These are phyloP conservation scores for Didymella pomorum DNA, from an alignment of 2,329 filamentous ascomycete species.

Conservation along the genomic window DNA sequence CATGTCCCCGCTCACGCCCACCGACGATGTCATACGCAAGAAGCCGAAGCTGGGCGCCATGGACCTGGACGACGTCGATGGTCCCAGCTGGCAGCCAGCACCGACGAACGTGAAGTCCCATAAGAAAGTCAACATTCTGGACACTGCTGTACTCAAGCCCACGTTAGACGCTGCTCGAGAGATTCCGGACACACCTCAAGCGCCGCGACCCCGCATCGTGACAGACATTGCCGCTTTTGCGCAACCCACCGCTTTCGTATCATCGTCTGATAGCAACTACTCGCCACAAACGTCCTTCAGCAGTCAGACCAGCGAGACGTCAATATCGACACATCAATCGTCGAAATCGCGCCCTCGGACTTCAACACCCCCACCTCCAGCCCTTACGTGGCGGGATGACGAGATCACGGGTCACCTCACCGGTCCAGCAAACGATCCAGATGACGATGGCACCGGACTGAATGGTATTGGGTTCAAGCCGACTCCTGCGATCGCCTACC, in stretches of 20 bases:
- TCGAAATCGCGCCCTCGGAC: constrained; percentile 36
- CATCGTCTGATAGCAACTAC: constrained; percentile 20
- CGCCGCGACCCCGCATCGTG: constrained; percentile 45
- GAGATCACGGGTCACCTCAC: constrained; percentile 68
- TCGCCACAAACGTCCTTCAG: constrained; percentile 17
- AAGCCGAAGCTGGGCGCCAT: constrained; percentile 46
- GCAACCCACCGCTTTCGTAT: constrained; percentile 40
- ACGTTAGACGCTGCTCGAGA: constrained; percentile 22
- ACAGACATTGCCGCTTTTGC: constrained; percentile 42
- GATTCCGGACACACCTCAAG: constrained; percentile 45
- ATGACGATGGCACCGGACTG: constrained; percentile 69
- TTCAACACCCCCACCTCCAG: constrained; percentile 43
- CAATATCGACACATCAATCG: constrained; percentile 16
- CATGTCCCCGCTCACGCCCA: constrained; percentile 46
- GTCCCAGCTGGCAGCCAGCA: constrained; percentile 15
- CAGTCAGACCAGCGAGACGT: constrained; percentile 6
- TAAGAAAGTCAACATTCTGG: constrained; percentile 11
- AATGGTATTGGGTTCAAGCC: constrained; percentile 71
- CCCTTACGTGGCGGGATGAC: constrained; percentile 64
- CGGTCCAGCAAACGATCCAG: constrained; percentile 60
- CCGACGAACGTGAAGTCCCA: constrained; percentile 8
- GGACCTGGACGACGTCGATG: constrained; percentile 25
- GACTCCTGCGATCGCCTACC: constrained; percentile 66
- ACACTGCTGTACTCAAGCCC: constrained; percentile 15
- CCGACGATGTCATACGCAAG: constrained; percentile 46